Evolutionary conservation across 208 protist species (phyloP).

Genomic region (Leishmania gerbilli): DNA sequence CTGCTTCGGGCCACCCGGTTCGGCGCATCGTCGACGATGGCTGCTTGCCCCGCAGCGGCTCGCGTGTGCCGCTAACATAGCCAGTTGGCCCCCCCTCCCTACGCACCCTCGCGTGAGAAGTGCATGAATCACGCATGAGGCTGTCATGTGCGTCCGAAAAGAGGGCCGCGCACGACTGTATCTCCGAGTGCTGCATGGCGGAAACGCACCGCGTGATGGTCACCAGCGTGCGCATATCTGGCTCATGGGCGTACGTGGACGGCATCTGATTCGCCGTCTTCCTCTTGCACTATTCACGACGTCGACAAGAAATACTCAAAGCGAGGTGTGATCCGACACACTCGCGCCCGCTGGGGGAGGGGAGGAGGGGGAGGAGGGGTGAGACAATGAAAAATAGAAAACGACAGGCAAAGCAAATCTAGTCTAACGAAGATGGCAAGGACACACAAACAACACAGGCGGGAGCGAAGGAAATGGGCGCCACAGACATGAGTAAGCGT

Average conservation of each 20-base stretch:
- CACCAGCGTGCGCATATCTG: constrained; percentile 18
- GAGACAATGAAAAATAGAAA: not conserved
- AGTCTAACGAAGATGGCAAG: not conserved
- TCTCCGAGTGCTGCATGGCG: constrained; percentile 13
- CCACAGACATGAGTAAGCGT: not conserved
- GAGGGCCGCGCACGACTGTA: constrained; percentile 11
- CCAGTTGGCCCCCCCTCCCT: not conserved
- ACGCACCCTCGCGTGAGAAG: not conserved
- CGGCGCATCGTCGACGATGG: not conserved
- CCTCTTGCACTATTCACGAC: not conserved
- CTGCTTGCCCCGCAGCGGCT: not conserved
- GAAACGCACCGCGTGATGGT: constrained; percentile 22
- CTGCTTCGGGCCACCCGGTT: not conserved
- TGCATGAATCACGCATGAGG: not conserved
- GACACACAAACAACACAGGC: not conserved
- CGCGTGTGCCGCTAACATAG: not conserved
- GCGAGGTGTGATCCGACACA: not conserved
- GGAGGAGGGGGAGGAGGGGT: too few relatives aligned
- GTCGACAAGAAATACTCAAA: not conserved
- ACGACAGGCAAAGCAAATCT: not conserved
- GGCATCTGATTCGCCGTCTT: not conserved
- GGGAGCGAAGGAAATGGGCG: not conserved
- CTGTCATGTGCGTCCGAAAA: not conserved
- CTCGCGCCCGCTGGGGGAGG: too few relatives aligned
- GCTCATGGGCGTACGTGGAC: constrained; percentile 22